These are phyloP conservation scores for Dentipellis fragilis DNA, from an alignment of 768 basidiomycete genomes.

Conservation along the genomic window DNA sequence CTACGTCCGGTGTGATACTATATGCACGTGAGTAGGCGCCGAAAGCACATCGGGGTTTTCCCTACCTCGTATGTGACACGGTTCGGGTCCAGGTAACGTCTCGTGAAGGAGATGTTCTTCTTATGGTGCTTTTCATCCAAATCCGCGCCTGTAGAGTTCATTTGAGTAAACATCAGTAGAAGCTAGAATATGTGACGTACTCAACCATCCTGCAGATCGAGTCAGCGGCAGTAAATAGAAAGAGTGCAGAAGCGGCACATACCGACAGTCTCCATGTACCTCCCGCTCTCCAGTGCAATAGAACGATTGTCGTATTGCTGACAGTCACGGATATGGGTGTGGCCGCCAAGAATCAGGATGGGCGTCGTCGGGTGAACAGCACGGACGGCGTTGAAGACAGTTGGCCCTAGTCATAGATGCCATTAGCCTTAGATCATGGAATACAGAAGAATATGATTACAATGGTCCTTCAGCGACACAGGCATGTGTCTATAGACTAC, in stretches of 20 bases:
- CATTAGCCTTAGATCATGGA: neutral
- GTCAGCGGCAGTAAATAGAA: constrained; percentile 52
- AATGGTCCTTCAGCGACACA: constrained; percentile 55
- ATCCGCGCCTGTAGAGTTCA: constrained; percentile 31
- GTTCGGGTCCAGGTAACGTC: constrained; percentile 76
- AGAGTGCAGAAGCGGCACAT: constrained; percentile 11
- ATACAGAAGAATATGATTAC: constrained; percentile 21
- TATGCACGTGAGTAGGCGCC: neutral
- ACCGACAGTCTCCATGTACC: constrained; percentile 93
- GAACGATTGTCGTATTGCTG: constrained; percentile 62
- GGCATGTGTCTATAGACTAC: constrained; percentile 74
- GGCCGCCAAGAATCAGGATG: constrained; percentile 77
- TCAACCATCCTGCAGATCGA: constrained; percentile 9
- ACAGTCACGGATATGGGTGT: constrained; percentile 76
- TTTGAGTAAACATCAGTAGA: neutral
- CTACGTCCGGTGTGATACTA: constrained; percentile 56
- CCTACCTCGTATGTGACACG: constrained; percentile 61
- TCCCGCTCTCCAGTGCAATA: constrained; percentile 72
- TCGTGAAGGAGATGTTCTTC: constrained; percentile 48
- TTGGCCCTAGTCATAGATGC: constrained; percentile 43
- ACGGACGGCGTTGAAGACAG: constrained; percentile 67
- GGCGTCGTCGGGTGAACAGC: constrained; percentile 64
- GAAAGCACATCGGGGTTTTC: neutral
- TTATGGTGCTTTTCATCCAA: constrained; percentile 29
- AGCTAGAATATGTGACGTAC: neutral